These are phyloP conservation scores for Sclerotinia sclerotiorum DNA, from an alignment of 2,329 filamentous ascomycete species.

Conservation along the genomic window DNA sequence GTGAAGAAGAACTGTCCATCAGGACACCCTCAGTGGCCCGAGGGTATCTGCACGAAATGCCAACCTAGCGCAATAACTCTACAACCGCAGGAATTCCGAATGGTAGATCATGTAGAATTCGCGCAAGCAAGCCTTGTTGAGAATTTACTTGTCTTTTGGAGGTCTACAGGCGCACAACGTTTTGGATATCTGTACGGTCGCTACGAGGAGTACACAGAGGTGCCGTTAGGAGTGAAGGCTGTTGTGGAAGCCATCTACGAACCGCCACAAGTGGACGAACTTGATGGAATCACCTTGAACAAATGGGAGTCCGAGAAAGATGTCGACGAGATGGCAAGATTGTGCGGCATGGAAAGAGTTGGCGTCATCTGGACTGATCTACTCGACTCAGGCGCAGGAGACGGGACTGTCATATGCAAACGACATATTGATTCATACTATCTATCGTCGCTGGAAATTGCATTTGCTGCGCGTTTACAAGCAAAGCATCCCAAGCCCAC, in stretches of 20 bases:
- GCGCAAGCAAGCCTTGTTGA: slow-evolving; percentile 82
- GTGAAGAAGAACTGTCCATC: slow-evolving; percentile 88
- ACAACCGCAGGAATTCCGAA: slow-evolving; percentile 89
- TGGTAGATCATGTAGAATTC: slow-evolving; percentile 98
- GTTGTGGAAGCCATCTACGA: slow-evolving; percentile 98
- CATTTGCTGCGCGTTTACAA: slow-evolving; percentile 84
- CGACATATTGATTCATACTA: slow-evolving; percentile 90
- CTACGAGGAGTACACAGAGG: slow-evolving; percentile 87
- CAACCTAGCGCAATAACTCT: slow-evolving; percentile 96
- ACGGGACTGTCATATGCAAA: slow-evolving; percentile 90
- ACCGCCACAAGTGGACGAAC: slow-evolving; percentile 84
- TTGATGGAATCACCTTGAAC: slow-evolving; percentile 81
- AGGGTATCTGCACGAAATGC: slow-evolving; percentile 97
- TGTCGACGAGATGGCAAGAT: slow-evolving; percentile 73
- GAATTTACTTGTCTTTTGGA: slow-evolving; percentile 88
- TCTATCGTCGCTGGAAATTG: slow-evolving; percentile 87
- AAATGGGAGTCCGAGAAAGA: slow-evolving; percentile 84
- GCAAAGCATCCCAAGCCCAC: slow-evolving; percentile 84
- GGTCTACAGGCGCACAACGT: slow-evolving; percentile 78
- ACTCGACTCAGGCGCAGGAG: slow-evolving; percentile 73
- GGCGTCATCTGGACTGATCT: slow-evolving; percentile 96
- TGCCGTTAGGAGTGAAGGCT: slow-evolving; percentile 91
- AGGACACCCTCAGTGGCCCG: slow-evolving; percentile 89
- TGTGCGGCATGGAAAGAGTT: slow-evolving; percentile 84
- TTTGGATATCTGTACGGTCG: slow-evolving; percentile 88